Percentiles rank a stretch among this genome's conserved stretches.
These are phyloP conservation scores for Pythium brachiatum DNA, from an alignment of 352 stramenopile species.

Conservation along the genomic window DNA sequence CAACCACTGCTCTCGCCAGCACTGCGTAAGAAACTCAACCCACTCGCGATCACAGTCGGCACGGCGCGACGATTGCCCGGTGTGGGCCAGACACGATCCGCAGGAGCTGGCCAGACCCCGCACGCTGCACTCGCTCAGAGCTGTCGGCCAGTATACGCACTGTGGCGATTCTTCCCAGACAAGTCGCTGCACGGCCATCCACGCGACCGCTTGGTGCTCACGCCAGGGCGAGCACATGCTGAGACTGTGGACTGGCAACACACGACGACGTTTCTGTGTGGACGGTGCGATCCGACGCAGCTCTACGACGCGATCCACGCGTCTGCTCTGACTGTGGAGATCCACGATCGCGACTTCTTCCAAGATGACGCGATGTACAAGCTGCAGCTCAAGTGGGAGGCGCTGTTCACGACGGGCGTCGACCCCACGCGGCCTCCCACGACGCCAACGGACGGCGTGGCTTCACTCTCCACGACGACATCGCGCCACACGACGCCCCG, in stretches of 20 bases:
- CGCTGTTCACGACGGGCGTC: slow-evolving; percentile 37
- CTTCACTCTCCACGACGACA: neutral
- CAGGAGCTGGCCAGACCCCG: slow-evolving; percentile 22
- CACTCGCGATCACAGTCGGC: slow-evolving; percentile 56
- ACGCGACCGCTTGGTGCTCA: slow-evolving; percentile 12
- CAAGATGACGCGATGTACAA: slow-evolving; percentile 33
- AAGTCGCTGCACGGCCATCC: slow-evolving; percentile 19
- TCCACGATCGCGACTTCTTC: slow-evolving; percentile 70
- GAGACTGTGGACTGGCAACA: slow-evolving; percentile 39
- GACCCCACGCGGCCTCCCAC: slow-evolving; percentile 11
- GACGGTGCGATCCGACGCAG: slow-evolving; percentile 33
- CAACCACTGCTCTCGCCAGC: slow-evolving; percentile 39
- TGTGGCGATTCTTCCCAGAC: slow-evolving; percentile 52
- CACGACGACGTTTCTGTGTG: slow-evolving; percentile 53
- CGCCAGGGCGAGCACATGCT: slow-evolving; percentile 2
- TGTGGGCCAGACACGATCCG: slow-evolving; percentile 20
- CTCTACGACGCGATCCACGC: slow-evolving; percentile 54
- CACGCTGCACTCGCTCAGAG: slow-evolving; percentile 38
- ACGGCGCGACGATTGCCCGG: slow-evolving; percentile 50
- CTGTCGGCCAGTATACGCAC: slow-evolving; percentile 59
- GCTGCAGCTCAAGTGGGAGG: slow-evolving; percentile 63
- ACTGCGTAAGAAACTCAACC: slow-evolving; percentile 54
- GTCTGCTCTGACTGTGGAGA: slow-evolving; percentile 39
- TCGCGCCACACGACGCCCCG: slow-evolving; percentile 24
- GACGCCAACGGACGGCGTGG: neutral